Percentiles rank a stretch among this genome's conserved stretches.
Evolutionary conservation across 352 stramenopile genomes (phyloP).

Genomic region (Phytophthora sp.): DNA sequence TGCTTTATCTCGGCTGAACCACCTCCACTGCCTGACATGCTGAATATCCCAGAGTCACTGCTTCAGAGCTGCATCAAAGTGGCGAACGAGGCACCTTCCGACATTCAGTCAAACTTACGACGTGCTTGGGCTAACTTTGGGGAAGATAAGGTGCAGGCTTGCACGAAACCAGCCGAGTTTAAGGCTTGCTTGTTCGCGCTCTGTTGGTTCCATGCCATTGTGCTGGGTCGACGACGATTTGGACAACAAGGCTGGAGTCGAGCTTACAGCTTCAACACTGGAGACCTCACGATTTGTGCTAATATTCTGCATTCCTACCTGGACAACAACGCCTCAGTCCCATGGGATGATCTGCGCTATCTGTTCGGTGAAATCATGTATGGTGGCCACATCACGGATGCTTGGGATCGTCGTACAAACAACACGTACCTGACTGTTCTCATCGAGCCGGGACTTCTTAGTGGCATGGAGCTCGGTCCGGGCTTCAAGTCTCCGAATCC

Average conservation of each 20-base stretch:
- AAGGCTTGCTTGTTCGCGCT: constrained; percentile 95
- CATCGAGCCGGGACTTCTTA: constrained; percentile 88
- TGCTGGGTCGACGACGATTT: constrained; percentile 92
- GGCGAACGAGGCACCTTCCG: constrained; percentile 94
- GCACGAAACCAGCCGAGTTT: constrained; percentile 91
- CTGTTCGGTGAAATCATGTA: constrained; percentile 98
- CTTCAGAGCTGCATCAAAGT: constrained; percentile 97
- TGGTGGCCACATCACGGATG: constrained; percentile 95
- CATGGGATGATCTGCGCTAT: constrained; percentile 96
- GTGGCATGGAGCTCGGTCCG: constrained; percentile 92
- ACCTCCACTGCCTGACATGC: constrained; percentile 92
- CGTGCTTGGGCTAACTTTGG: constrained; percentile 95
- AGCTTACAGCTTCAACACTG: constrained; percentile 96
- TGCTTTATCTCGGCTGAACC: constrained; percentile 97
- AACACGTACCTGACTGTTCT: constrained; percentile 94
- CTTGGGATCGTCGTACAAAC: constrained; percentile 95
- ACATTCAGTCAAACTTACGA: constrained; percentile 96
- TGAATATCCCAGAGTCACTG: constrained; percentile 97
- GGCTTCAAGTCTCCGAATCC: constrained; percentile 94
- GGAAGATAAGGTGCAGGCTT: constrained; percentile 88
- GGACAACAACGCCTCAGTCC: constrained; percentile 91
- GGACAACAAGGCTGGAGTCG: constrained; percentile 95
- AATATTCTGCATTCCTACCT: constrained; percentile 95
- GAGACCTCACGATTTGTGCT: constrained; percentile 94
- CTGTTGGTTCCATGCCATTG: constrained; percentile 97